Evolutionary conservation across 768 basidiomycete genomes (phyloP).

Genomic region (Suillus discolor): DNA sequence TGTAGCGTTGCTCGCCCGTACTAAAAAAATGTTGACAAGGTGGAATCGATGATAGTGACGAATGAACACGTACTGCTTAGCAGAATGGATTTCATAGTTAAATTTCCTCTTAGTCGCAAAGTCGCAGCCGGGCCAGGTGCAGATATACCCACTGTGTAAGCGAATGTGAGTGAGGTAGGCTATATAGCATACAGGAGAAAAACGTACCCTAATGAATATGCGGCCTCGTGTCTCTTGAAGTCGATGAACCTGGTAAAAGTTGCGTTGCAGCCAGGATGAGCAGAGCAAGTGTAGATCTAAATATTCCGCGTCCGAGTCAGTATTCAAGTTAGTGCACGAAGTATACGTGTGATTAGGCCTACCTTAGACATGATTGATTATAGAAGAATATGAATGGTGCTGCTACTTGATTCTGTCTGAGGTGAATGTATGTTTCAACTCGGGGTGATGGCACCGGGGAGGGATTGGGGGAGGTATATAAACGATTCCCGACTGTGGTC

Average conservation of each 20-base stretch:
- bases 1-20: conserved; percentile 21
- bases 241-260: conserved; percentile 21
- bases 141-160: conserved; percentile 19
- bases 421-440: background rate
- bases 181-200: background rate
- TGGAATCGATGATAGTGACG: background rate
- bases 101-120: conserved; percentile 21
- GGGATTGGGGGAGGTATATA: background rate
- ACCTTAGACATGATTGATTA: background rate
- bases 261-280: conserved; percentile 12
- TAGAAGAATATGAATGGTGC: background rate
- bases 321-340: background rate
- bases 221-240: conserved; percentile 24
- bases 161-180: background rate
- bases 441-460: background rate
- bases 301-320: background rate
- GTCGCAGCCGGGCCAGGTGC: conserved; percentile 14
- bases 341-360: background rate
- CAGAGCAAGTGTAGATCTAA: conserved; percentile 18
- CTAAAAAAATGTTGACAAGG: conserved; percentile 9
- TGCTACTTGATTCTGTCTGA: background rate
- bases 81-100: conserved; percentile 22
- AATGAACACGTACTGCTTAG: conserved; percentile 19
- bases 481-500: background rate
- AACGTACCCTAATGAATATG: background rate